Percentiles rank a stretch among this genome's conserved stretches.
Conservation (phyloP, 2,329 filamentous ascomycete species). For the Xylaria digitata region DNA sequence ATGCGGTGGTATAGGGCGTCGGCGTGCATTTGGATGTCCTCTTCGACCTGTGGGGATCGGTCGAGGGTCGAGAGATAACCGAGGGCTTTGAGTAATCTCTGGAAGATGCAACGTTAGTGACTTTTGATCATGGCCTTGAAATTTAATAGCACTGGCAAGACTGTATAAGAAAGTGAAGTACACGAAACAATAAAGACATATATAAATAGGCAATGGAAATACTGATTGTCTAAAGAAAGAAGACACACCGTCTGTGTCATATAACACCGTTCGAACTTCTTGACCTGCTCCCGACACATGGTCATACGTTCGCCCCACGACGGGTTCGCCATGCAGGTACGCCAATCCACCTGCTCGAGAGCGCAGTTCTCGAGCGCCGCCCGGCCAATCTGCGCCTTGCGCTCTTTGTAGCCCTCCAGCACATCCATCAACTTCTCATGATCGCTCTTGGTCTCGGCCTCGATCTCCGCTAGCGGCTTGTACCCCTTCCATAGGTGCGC, state of each 20-base stretch:
- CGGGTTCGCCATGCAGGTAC: slow-evolving; percentile 82
- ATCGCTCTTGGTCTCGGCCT: slow-evolving; percentile 76
- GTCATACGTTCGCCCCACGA: slow-evolving; percentile 75
- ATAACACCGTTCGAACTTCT: slow-evolving; percentile 86
- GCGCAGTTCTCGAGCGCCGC: slow-evolving; percentile 95
- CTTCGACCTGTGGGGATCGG: slow-evolving; percentile 75
- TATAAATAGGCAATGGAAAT: neutral
- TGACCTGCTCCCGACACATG: slow-evolving; percentile 83
- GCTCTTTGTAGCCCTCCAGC: slow-evolving; percentile 84
- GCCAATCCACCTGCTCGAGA: slow-evolving; percentile 84
- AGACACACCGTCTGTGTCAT: slow-evolving; percentile 80
- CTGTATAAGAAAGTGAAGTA: neutral
- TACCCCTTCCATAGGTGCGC: slow-evolving; percentile 96
- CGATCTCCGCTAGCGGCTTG: slow-evolving; percentile 75
- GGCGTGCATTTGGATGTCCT: slow-evolving; percentile 95
- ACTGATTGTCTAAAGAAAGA: neutral
- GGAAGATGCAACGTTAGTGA: slow-evolving; percentile 17
- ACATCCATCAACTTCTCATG: slow-evolving; percentile 85
- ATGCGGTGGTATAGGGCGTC: slow-evolving; percentile 90
- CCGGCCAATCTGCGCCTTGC: slow-evolving; percentile 79
- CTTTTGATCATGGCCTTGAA: neutral
- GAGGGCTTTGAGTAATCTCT: slow-evolving; percentile 89
- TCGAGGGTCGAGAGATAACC: slow-evolving; percentile 82
- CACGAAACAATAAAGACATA: neutral
- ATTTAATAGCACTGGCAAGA: neutral